Evolutionary conservation across 352 stramenopile genomes (phyloP), one percentile per base, ranked within the genome.

Genomic region (Phytophthora cryptogea): DNA sequence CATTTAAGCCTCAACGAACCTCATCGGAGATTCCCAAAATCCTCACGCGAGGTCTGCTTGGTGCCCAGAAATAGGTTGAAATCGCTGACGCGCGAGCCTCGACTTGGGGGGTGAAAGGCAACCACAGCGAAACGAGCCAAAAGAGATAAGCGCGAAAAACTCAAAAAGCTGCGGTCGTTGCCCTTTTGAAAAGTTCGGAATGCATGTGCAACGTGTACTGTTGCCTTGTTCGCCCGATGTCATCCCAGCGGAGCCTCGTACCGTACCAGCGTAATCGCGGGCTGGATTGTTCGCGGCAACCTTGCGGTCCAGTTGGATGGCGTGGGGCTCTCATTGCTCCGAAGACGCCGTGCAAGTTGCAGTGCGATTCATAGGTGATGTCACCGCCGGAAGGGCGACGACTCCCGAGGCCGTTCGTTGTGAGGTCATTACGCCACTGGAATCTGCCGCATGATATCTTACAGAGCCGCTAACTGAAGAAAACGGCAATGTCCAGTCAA

Each of bases 121-220:
- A 42, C 27, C 20, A 39, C 55, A 33, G 55, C 47, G 40, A 53
- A 53, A 14, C 33, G n/a, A 31, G 35, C 50, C 42, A 23, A 37
- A 64, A 41, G 20, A 23, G 20, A 23, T 2, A 23, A 20, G 43
- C 42, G 46, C 51, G 51, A 62, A 62, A 66, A 39, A 62, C 59
- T 50, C 56, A 32, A 45, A 60, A 46, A 5, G 42, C 40, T 47
- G 35, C 35, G 32, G 39, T 20, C 32, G 35, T 51, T 50, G 31
- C 26, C 27, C 42, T 47, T 41, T 11, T 26, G 16, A 9, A 37
- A 37, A n/a, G 32, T 13, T 39, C 20, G 20, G 20, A 23, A 23
- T 23, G 20, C 20, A 23, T 23, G 20, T 23, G 20, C 1, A 23
- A 23, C 1, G 20, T 23, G 20, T n/a, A n/a, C n/a, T n/a, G n/a